Base-by-base conservation (phyloP, 2,329 filamentous ascomycete species). In the Phialophora macrospora region DNA sequence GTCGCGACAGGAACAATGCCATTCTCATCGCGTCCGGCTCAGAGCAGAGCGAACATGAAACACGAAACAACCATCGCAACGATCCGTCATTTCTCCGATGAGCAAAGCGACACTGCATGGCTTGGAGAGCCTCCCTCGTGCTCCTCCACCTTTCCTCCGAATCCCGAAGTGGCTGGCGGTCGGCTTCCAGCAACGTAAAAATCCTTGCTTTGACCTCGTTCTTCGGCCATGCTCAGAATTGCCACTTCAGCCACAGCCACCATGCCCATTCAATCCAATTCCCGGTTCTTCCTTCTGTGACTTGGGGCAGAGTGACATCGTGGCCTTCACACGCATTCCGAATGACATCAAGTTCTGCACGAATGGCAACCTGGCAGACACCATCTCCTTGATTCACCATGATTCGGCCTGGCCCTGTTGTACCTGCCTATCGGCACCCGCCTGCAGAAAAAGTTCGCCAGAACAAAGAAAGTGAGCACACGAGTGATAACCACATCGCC, bases 391-490 rank as follows among this genome's bases (percentile, higher is more conserved):
- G 17, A 51, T 51, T 51, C 48, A 22, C 48, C 41, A 20, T 34
- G 30, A 44, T 49, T 60, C 48, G 46, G 30, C 38, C 58, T 52
- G 17, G 22, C 44, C 34, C 20, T 26, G 17, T 24, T 52, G 48
- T 60, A 34, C 58, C 58, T 60, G 48, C 58, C 58, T 60, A 60
- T 60, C 58, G 54, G 48, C 58, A 38, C n/a, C 56, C 9, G 6
- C 20, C 41, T 14, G 44, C 44, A 20, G 44, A 48, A 57, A 41
- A 61, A 61, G 55, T 61, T 57, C 46, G 41, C 56, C 60, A 66
- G 64, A 63, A 66, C 51, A 48, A 51, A 56, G 65, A 38, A 67
- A 62, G 62, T 67, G 65, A 60, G 65, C 65, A 67, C 65, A 62
- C 65, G 65, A 67, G 57, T 26, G 52, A 46, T 60, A 57, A 32